Percentiles rank a stretch among this genome's conserved stretches.
These are phyloP conservation scores for Colletotrichum sp. DNA, from an alignment of 2,329 filamentous ascomycete species.

Conservation along the genomic window DNA sequence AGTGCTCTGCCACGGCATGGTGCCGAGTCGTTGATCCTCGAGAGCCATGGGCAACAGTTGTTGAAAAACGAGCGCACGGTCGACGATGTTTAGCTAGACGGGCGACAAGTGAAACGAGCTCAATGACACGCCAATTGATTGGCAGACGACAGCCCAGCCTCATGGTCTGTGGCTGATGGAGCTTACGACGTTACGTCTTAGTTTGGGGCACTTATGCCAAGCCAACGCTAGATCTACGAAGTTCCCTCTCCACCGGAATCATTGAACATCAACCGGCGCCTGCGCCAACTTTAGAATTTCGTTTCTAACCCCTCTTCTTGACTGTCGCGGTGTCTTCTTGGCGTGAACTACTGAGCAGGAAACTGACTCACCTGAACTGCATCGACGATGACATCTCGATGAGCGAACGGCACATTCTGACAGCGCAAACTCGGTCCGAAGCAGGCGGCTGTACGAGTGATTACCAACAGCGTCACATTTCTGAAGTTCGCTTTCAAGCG, in stretches of 20 bases:
- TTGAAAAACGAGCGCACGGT: neutral
- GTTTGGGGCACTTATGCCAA: neutral
- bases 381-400: neutral
- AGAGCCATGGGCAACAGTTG: slow-evolving; percentile 15
- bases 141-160: neutral
- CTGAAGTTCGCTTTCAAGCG: neutral
- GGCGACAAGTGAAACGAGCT: slow-evolving; percentile 7
- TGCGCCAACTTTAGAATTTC: neutral
- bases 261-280: neutral
- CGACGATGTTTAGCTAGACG: neutral
- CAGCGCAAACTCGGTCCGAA: neutral
- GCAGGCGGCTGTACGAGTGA: neutral
- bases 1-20: neutral
- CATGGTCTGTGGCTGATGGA: neutral
- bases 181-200: neutral
- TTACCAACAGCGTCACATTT: neutral
- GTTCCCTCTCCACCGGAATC: neutral
- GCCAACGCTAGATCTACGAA: neutral
- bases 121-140: neutral
- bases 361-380: neutral
- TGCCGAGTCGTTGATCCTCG: neutral
- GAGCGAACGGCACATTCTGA: neutral
- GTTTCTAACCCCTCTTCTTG: slow-evolving; percentile 7
- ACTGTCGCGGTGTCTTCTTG: slow-evolving; percentile 4
- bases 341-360: neutral